Evolutionary conservation across 1,284 basidiomycete species (phyloP).

Genomic region (Meripilus lineatus): DNA sequence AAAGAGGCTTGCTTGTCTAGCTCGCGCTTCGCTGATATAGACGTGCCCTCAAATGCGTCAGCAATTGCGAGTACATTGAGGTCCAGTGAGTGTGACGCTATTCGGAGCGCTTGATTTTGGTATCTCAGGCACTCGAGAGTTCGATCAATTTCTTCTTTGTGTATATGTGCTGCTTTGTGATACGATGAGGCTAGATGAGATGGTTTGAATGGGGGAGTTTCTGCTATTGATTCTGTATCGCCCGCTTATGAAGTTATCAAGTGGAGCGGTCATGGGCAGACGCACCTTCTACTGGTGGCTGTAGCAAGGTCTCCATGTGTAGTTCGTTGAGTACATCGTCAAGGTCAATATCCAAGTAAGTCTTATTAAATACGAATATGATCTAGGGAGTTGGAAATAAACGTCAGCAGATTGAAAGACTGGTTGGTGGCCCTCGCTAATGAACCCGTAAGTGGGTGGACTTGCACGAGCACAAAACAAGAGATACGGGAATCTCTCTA

Average conservation of each 20-base stretch:
- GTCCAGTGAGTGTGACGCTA: slow-evolving; percentile 66
- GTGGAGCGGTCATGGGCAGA: not conserved
- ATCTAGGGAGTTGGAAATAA: slow-evolving; percentile 33
- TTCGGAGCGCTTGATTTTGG: slow-evolving; percentile 62
- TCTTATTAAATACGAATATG: slow-evolving; percentile 77
- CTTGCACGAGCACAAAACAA: no score
- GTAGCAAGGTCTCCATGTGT: slow-evolving; percentile 51
- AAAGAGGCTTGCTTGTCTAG: slow-evolving; percentile 58
- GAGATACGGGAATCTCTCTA: no score
- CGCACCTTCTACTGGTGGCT: slow-evolving; percentile 64
- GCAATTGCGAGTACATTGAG: slow-evolving; percentile 62
- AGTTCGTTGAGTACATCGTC: slow-evolving; percentile 57
- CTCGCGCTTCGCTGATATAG: slow-evolving; percentile 48
- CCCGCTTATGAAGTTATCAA: slow-evolving; percentile 1
- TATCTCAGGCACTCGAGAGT: slow-evolving; percentile 46
- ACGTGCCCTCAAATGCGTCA: slow-evolving; percentile 65
- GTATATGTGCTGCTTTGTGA: slow-evolving; percentile 53
- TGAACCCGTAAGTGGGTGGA: no score
- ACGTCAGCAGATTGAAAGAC: not conserved
- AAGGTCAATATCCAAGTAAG: slow-evolving; percentile 63
- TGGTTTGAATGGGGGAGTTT: slow-evolving; percentile 56
- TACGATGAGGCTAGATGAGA: slow-evolving; percentile 62
- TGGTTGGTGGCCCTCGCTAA: slow-evolving; percentile 3
- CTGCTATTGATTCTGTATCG: slow-evolving; percentile 50
- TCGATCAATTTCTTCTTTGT: slow-evolving; percentile 53